phyloP scores from a whole-genome alignment of 306 rosid genomes.

The Malus sylvestris region DNA sequence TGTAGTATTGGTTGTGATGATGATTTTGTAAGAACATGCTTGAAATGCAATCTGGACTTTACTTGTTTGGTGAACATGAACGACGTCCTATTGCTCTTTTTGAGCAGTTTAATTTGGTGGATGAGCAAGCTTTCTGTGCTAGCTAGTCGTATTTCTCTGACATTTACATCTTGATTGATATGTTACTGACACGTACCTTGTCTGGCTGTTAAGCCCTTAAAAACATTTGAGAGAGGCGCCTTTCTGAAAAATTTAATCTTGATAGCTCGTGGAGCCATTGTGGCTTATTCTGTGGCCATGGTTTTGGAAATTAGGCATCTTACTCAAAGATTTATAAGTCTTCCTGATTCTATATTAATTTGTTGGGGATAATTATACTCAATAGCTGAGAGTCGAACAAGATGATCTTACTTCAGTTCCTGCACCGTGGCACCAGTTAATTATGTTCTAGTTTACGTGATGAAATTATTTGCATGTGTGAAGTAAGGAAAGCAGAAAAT shows the following conservation, averaged over 20 bases:
- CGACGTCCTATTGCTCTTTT: slow-evolving; percentile 13
- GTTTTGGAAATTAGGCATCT: slow-evolving; percentile 70
- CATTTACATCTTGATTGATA: slow-evolving; percentile 64
- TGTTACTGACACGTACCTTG: too few relatives aligned
- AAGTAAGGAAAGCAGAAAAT: slow-evolving; percentile 64
- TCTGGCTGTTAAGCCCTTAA: slow-evolving; percentile 86
- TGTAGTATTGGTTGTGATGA: slow-evolving; percentile 72
- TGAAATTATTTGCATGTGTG: slow-evolving; percentile 63
- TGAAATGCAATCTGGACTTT: slow-evolving; percentile 52
- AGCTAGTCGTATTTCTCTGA: slow-evolving; percentile 60
- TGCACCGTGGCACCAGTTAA: slow-evolving; percentile 84
- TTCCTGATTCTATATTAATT: slow-evolving; percentile 29
- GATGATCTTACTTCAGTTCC: slow-evolving; percentile 84
- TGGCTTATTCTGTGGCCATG: slow-evolving; percentile 76
- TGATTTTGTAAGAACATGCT: slow-evolving; percentile 59
- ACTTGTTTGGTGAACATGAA: slow-evolving; percentile 67
- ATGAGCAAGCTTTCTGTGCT: slow-evolving; percentile 68
- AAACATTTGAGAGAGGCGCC: slow-evolving; percentile 86
- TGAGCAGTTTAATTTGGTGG: slow-evolving; percentile 53
- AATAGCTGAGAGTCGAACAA: slow-evolving; percentile 60
- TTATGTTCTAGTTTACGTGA: slow-evolving; percentile 66
- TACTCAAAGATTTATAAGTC: background rate
- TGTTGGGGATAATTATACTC: slow-evolving; percentile 46
- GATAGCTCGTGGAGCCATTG: slow-evolving; percentile 70
- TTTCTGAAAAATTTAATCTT: too few relatives aligned